Base-by-base conservation (phyloP, 2,329 filamentous ascomycete species). In the Fusarium sp. region DNA sequence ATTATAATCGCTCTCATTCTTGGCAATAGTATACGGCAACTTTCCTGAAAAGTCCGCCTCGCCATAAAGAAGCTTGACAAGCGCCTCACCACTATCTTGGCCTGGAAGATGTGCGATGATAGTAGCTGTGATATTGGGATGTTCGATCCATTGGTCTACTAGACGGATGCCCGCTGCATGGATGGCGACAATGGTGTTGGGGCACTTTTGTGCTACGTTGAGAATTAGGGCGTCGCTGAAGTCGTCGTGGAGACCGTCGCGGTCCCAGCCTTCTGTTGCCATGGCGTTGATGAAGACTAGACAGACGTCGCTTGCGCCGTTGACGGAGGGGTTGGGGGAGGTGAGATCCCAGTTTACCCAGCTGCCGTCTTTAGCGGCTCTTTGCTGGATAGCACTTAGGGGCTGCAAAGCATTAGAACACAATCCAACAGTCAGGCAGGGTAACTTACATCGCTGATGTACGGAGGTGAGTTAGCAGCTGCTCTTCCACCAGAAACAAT, bases 231-330 rank as follows among this genome's bases (percentile, higher is more conserved):
- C 78, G 65, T 92, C 90, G 62, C 87, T 90, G 42, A 87, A 88
- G 68, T 90, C 91, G 75, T 97, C 92, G 51, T 88, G 87, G 24
- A 96, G 85, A 14, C 87, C 87, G 0, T 87, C 82, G 43, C 89
- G 85, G 67, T 93, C 86, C 79, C 88, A 94, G 0, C 92, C 92
- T 80, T 97, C 94, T 0, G 92, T 92, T 1, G 91, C 88, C 77
- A 95, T 93, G 34, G 86, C 88, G 76, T 92, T 97, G 59, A 90
- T 91, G 78, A 97, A 97, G 2, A 96, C 94, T 43, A 98, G 76
- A 91, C 97, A 53, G 50, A 92, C 89, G 5, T 91, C 85, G 2
- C 76, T 75, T 6, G 81, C 80, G 4, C 72, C 75, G n/a, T 82
- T 82, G 16, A 83, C 79, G 6, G 74, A 74, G 0, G 78, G 78